These are phyloP conservation scores for Pestalotiopsis sp. DNA, from an alignment of 2,329 filamentous ascomycete species.

Conservation along the genomic window DNA sequence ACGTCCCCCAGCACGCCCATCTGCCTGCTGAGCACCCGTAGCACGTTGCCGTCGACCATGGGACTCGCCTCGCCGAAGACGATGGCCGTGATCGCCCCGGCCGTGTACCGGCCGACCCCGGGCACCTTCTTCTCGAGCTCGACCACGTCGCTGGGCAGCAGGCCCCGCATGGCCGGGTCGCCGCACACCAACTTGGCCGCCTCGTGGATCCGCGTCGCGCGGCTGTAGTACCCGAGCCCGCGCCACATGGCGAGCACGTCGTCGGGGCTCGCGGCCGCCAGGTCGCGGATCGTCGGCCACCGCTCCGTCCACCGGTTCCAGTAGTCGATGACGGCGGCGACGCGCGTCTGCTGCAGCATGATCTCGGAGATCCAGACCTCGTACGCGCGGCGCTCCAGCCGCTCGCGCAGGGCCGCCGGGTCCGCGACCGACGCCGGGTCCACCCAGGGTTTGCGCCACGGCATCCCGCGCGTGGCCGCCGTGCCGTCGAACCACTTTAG, in stretches of 20 bases:
- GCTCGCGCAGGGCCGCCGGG: constrained; percentile 38
- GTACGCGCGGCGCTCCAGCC: constrained; percentile 59
- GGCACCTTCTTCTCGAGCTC: constrained; percentile 56
- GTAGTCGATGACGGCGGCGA: constrained; percentile 64
- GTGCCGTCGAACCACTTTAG: constrained; percentile 56
- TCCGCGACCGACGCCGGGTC: constrained; percentile 38
- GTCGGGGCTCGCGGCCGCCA: constrained; percentile 55
- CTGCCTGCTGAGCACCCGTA: constrained; percentile 63
- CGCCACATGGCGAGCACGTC: constrained; percentile 63
- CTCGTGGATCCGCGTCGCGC: constrained; percentile 62
- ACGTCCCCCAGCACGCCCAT: constrained; percentile 59
- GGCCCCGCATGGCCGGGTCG: constrained; percentile 43
- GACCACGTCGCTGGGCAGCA: constrained; percentile 50
- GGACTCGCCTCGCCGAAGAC: constrained; percentile 62
- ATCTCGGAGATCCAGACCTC: constrained; percentile 70
- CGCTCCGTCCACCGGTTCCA: constrained; percentile 64
- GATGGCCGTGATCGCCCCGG: constrained; percentile 64
- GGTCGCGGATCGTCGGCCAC: constrained; percentile 61
- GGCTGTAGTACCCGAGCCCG: constrained; percentile 66
- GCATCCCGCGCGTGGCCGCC: constrained; percentile 53
- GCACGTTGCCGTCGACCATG: constrained; percentile 67
- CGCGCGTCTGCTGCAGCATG: constrained; percentile 69
- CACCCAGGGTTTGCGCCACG: constrained; percentile 63
- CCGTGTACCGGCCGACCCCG: constrained; percentile 65
- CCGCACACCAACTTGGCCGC: constrained; percentile 55